Evolutionary conservation across 2,329 filamentous ascomycete species (phyloP).

Genomic region (Fusarium sacchari): DNA sequence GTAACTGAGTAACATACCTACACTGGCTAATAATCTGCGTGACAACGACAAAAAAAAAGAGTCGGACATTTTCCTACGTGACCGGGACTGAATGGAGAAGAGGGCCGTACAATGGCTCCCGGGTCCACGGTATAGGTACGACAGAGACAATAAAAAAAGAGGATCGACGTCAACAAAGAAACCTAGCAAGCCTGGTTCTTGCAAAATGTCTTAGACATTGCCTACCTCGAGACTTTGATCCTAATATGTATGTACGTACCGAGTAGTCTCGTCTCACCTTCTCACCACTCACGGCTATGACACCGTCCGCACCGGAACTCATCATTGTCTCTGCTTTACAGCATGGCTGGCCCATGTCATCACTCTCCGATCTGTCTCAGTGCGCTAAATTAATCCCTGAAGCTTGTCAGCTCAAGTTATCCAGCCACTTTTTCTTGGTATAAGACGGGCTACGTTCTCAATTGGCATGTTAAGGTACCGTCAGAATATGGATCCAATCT

Average conservation of each 20-base stretch:
- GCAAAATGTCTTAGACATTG: slow-evolving; percentile 23
- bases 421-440: slow-evolving; percentile 26
- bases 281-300: slow-evolving; percentile 11
- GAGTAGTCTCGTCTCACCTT: neutral
- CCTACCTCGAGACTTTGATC: neutral
- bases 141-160: slow-evolving; percentile 14
- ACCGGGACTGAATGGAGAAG: slow-evolving; percentile 7
- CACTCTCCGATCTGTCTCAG: slow-evolving; percentile 15
- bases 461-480: slow-evolving; percentile 13
- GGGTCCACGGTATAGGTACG: slow-evolving; percentile 23
- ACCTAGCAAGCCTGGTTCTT: neutral
- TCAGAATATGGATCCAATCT: slow-evolving; percentile 10
- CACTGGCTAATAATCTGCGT: neutral
- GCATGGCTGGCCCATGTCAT: slow-evolving; percentile 26
- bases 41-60: slow-evolving; percentile 5
- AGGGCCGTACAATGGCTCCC: slow-evolving; percentile 20
- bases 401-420: slow-evolving; percentile 28
- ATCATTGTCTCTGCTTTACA: slow-evolving; percentile 1
- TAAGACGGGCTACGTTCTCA: slow-evolving; percentile 14
- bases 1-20: neutral
- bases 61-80: slow-evolving; percentile 34
- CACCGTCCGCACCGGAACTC: slow-evolving; percentile 22
- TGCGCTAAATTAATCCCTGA: slow-evolving; percentile 23
- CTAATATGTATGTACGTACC: neutral
- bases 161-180: slow-evolving; percentile 16